phyloP scores from a whole-genome alignment of 2,329 filamentous ascomycete species.

The Moelleriella libera region DNA sequence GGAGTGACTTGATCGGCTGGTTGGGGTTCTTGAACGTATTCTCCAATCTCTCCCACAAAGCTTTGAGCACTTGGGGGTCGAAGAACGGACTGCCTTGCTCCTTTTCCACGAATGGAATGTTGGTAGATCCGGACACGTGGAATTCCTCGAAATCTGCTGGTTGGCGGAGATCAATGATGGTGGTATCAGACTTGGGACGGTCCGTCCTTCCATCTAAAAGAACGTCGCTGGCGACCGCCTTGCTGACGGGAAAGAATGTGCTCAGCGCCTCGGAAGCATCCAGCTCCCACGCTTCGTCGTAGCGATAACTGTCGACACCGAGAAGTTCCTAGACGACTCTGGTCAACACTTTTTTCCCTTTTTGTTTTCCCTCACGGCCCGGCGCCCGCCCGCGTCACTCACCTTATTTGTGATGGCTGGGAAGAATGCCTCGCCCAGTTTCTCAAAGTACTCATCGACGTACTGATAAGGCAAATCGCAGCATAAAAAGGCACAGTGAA shows the following conservation, averaged over 20 bases:
- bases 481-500: conserved; percentile 44
- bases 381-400: not conserved
- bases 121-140: conserved; percentile 28
- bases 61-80: conserved; percentile 24
- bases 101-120: conserved; percentile 24
- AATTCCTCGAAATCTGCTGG: conserved; percentile 24
- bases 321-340: conserved; percentile 21
- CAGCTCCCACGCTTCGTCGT: conserved; percentile 38
- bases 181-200: conserved; percentile 11
- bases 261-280: conserved; percentile 21
- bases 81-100: conserved; percentile 29
- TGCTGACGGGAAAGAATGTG: conserved; percentile 13
- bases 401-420: conserved; percentile 30
- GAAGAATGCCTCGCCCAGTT: conserved; percentile 33
- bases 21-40: conserved; percentile 19
- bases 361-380: too few relatives aligned
- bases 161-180: conserved; percentile 30
- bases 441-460: conserved; percentile 44
- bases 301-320: conserved; percentile 33
- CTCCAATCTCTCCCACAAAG: conserved; percentile 33
- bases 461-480: conserved; percentile 52
- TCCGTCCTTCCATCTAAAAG: conserved; percentile 5
- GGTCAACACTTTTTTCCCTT: not conserved
- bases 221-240: conserved; percentile 1
- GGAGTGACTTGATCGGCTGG: conserved; percentile 7